A percentile compares a stretch with the other conserved stretches of the same genome.
These are phyloP conservation scores for Ophiocytium majus DNA, from an alignment of 352 stramenopile genomes.

Conservation along the genomic window DNA sequence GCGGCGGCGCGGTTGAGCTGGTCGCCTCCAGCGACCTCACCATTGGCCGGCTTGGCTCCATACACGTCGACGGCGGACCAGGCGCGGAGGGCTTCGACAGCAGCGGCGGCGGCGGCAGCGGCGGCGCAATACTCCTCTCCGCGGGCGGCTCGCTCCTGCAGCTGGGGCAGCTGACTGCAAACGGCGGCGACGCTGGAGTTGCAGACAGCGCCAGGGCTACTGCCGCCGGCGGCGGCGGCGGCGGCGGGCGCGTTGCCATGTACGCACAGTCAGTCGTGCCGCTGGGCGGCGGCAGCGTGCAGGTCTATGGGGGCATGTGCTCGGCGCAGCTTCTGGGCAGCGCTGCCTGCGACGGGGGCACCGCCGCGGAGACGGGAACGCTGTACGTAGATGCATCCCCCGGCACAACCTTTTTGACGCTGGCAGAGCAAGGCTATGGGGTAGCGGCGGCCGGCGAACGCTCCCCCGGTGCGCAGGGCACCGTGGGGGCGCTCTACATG, in stretches of 20 bases:
- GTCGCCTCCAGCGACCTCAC: constrained; percentile 87
- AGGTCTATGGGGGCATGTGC: constrained; percentile 58
- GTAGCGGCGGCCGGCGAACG: constrained; percentile 59
- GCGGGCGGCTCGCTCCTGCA: constrained; percentile 62
- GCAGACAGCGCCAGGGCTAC: constrained; percentile 72
- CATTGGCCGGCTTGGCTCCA: constrained; percentile 69
- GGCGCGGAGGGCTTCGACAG: constrained; percentile 54
- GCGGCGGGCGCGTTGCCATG: constrained; percentile 67
- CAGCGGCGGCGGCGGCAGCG: constrained; percentile 68
- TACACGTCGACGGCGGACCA: constrained; percentile 72
- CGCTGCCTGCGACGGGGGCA: constrained; percentile 25
- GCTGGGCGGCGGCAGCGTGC: neutral
- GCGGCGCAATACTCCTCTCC: constrained; percentile 66
- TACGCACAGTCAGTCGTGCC: constrained; percentile 59
- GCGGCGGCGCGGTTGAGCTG: constrained; percentile 79
- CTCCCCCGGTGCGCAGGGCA: constrained; percentile 50
- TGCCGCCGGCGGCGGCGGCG: constrained; percentile 67
- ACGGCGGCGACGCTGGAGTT: constrained; percentile 71
- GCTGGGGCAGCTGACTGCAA: constrained; percentile 69
- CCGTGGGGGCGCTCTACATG: neutral
- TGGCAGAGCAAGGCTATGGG: neutral
- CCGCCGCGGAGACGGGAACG: constrained; percentile 27
- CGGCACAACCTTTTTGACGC: constrained; percentile 25
- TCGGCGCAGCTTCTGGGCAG: neutral
- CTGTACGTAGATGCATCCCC: constrained; percentile 30